These are phyloP conservation scores for Cupressus sempervirens DNA, from an alignment of 75 land plant genomes.

Conservation along the genomic window DNA sequence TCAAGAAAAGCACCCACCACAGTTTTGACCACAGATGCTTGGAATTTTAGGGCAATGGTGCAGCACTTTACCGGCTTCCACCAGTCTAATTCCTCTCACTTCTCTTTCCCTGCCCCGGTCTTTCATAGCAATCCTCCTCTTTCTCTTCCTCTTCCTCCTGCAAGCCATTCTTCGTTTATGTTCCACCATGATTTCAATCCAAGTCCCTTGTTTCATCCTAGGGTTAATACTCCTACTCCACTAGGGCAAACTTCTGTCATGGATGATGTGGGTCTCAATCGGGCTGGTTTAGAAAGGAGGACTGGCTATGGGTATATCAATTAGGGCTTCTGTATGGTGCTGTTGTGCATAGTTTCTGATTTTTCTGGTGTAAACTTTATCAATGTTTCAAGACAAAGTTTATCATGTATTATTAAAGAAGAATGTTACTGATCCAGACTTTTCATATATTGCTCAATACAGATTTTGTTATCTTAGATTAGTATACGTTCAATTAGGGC, in stretches of 20 bases:
- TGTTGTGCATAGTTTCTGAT: no score
- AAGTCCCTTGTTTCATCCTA: not conserved
- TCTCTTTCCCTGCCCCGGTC: not conserved
- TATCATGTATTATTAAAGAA: no score
- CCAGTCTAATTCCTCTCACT: not conserved
- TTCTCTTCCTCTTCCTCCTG: not conserved
- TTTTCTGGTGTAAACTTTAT: no score
- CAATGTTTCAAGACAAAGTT: no score
- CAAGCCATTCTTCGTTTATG: not conserved
- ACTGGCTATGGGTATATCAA: not conserved
- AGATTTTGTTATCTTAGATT: no score
- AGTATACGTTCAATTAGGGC: not conserved
- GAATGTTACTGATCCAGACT: no score
- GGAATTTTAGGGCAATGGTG: slow-evolving; percentile 24
- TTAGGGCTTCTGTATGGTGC: not conserved
- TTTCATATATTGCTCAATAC: no score
- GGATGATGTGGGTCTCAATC: not conserved
- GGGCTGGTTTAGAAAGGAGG: not conserved
- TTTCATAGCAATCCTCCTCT: not conserved
- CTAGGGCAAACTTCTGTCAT: not conserved
- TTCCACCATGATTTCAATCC: not conserved
- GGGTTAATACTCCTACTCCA: not conserved
- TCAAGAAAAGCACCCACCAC: slow-evolving; percentile 15
- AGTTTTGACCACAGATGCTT: slow-evolving; percentile 4
- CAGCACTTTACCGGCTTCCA: slow-evolving; percentile 16